Evolutionary conservation across 2,329 filamentous ascomycete species (phyloP), one percentile per base, ranked within the genome.

Genomic region (Colletotrichum somersetense): DNA sequence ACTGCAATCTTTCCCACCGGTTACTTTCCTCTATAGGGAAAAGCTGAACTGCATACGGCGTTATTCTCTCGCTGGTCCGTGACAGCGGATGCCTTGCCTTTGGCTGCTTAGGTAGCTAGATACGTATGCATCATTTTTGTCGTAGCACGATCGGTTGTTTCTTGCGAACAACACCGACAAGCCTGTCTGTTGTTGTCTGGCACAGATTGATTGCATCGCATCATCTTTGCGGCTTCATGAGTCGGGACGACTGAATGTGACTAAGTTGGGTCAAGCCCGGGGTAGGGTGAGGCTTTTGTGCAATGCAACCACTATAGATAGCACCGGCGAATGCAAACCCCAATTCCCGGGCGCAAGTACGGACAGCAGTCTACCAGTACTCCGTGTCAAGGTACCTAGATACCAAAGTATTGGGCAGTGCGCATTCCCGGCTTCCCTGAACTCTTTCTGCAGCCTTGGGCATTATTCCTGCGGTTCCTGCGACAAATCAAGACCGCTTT

Each of bases 401-500:
- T 42, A 16, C 40, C 14, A 5, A 42, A 18, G 16, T 44, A 20
- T 20, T 44, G n/a, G 44, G 7, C 8, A 6, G 10, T 6, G 33
- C 23, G n/a, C 40, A 35, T 18, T 38, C 10, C 20, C 20, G 8
- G 12, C 33, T 40, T 62, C n/a, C 30, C n/a, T 33, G 40, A 26
- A 14, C n/a, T 26, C 59, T 48, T 14, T 46, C 20, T 40, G 12
- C 46, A 40, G 33, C 33, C 48, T 23, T 48, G 23, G 46, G 61
- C 23, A 56, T 61, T 61, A 38, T 46, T 62, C 35, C 46, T 58
- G 44, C 44, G 62, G 50, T 56, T 52, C 46, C 61, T 66, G 44
- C 44, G 55, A 59, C 55, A 44, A 58, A 48, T 20, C 44, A 70
- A 44, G n/a, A 26, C 62, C 50, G 33, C 64, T 46, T 67, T 67